Evolutionary conservation across 495 filamentous ascomycete genomes (phyloP), one percentile per base, ranked within the genome.

Genomic region (Amphirosellinia nigrospora): DNA sequence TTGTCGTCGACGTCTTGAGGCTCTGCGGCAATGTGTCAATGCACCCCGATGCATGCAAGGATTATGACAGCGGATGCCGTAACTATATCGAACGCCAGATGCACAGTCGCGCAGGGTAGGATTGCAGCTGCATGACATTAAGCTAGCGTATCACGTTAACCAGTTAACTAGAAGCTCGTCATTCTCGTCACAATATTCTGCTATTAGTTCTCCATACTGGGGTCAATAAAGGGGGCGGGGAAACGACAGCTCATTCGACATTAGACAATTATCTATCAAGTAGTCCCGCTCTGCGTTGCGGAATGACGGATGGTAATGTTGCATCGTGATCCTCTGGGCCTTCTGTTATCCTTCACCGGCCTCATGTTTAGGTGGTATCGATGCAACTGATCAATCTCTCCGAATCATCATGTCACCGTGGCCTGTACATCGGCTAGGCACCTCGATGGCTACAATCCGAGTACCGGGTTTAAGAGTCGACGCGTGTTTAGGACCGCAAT

Each of bases 1-100:
- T 63, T 48, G 21, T 23, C 26, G 21, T 16, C 15, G 30, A 36
- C 41, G 26, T 16, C 36, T 50, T 30, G 21, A 60, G 66, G 66
- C 66, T 60, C 53, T 48, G 66, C 65, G 26, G 32, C 39, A 26
- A 11, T 58, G 55, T 56, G 66, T 30, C 30, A 62, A 62, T 50
- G 34, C 23, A 32, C 5, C 34, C 38, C 19, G 5, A 26, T 26
- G 39, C 41, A 50, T 16, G 26, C 66, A 69, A 16, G 56, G 56
- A 53, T 69, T 19, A 32, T 62, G 66, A 53, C 66, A 26, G 66
- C 45, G 30, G 34, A 28, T n/a, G 45, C 28, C 13, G n/a, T 52
- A 21, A 5, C 36, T 3, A 34, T 19, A 64, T 21, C 19, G 4
- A 9, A 52, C 8, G n/a, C 6, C 1, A 3, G 30, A 23, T 50